Evolutionary conservation across 2,329 filamentous ascomycete genomes (phyloP).

Genomic region (Exophiala lecanii-corni): DNA sequence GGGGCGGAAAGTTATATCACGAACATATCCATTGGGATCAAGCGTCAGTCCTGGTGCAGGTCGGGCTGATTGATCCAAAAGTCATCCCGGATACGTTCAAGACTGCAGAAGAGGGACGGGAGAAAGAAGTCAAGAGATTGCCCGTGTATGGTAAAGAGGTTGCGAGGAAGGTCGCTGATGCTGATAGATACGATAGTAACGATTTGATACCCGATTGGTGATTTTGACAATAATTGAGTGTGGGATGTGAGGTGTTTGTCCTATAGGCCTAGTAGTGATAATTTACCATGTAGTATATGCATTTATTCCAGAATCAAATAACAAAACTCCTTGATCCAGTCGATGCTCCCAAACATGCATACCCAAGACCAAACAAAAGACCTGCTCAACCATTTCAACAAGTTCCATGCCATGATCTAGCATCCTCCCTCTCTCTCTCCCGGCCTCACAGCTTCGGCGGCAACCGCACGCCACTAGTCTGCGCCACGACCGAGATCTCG

Average conservation of each 20-base stretch:
- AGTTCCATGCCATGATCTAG: no score
- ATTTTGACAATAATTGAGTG: conserved; percentile 1
- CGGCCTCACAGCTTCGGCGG: background rate
- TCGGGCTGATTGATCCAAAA: conserved; percentile 55
- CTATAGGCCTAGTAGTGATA: no score
- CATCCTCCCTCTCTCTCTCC: no score
- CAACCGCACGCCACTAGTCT: background rate
- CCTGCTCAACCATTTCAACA: no score
- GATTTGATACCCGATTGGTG: conserved; percentile 29
- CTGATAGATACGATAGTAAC: conserved; percentile 34
- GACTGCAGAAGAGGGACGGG: conserved; percentile 23
- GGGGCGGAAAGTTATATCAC: conserved; percentile 50
- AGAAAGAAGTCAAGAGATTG: conserved; percentile 34
- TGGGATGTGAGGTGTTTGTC: background rate
- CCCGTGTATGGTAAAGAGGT: conserved; percentile 39
- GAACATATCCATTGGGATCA: conserved; percentile 62
- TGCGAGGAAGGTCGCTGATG: conserved; percentile 37
- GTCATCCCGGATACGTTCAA: conserved; percentile 47
- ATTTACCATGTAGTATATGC: no score
- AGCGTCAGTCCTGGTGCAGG: conserved; percentile 55
- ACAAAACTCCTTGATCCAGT: no score
- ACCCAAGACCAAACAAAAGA: background rate
- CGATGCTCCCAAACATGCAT: background rate
- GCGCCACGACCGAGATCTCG: background rate
- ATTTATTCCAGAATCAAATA: no score